Conservation (phyloP, 805 yeast genomes). For the Blastobotrys parvus region DNA sequence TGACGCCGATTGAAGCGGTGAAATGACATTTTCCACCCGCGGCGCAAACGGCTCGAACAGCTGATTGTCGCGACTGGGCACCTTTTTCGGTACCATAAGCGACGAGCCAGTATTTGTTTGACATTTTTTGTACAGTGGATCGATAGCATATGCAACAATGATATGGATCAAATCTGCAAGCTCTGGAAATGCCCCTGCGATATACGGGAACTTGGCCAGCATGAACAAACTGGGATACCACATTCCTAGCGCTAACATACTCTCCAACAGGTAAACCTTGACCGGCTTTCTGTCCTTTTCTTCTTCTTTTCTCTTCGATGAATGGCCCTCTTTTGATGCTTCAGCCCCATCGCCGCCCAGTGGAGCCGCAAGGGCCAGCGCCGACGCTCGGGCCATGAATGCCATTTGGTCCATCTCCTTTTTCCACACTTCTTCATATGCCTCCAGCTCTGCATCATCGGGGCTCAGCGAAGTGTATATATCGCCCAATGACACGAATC, state of each 20-base stretch:
- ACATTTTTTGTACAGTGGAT: constrained; percentile 49
- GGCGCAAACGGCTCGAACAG: not conserved
- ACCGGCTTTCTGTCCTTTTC: constrained; percentile 15
- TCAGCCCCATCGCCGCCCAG: constrained; percentile 42
- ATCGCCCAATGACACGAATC: constrained; percentile 55
- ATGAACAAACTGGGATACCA: constrained; percentile 54
- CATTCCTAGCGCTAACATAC: constrained; percentile 50
- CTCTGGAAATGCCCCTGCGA: constrained; percentile 46
- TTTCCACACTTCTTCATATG: constrained; percentile 38
- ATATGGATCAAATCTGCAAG: constrained; percentile 41
- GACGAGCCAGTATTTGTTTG: not conserved
- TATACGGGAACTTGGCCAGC: constrained; percentile 51
- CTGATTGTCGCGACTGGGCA: not conserved
- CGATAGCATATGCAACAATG: constrained; percentile 40
- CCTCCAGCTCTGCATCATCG: constrained; percentile 36
- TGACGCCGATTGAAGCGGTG: not conserved
- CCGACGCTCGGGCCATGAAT: constrained; percentile 58
- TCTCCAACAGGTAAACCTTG: constrained; percentile 42
- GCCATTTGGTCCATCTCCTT: constrained; percentile 47
- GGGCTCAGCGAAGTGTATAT: constrained; percentile 54
- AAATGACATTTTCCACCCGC: not conserved
- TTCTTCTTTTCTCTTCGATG: constrained; percentile 1
- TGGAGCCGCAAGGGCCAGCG: constrained; percentile 84
- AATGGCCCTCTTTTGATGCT: constrained; percentile 9
- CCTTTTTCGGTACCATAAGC: not conserved